Percentiles rank a stretch among this genome's conserved stretches.
phyloP scores from a whole-genome alignment of 768 basidiomycete genomes.

The Rubroboletus satanas region DNA sequence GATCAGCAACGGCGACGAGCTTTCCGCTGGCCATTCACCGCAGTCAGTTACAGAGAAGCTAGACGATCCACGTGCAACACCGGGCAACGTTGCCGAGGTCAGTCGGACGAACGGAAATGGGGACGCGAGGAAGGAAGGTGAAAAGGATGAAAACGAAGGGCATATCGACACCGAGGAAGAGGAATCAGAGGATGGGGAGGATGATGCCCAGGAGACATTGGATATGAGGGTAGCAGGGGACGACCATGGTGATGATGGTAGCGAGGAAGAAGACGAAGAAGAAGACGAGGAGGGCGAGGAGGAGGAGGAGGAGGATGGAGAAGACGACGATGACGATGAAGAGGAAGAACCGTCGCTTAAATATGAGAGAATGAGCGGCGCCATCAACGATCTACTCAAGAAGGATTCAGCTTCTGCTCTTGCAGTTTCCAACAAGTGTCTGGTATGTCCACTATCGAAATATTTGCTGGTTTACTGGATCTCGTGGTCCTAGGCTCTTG shows the following conservation, averaged over 20 bases:
- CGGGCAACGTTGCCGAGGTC: not conserved
- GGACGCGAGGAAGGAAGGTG: not conserved
- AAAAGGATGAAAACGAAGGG: conserved; percentile 3
- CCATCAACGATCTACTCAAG: conserved; percentile 70
- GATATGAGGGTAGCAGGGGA: not conserved
- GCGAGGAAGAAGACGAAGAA: conserved; percentile 20
- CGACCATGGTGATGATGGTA: conserved; percentile 5
- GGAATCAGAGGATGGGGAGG: conserved; percentile 7
- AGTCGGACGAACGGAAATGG: conserved; percentile 21
- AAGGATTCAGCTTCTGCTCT: conserved; percentile 89
- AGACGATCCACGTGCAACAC: not conserved
- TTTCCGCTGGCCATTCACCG: not conserved
- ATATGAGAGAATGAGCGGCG: conserved; percentile 77
- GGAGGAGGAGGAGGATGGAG: conserved; percentile 53
- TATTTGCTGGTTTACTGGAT: not conserved
- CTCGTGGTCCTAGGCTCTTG: conserved; percentile 60
- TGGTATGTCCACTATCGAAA: conserved; percentile 45
- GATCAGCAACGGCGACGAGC: not conserved
- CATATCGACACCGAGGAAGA: not conserved
- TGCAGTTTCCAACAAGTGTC: conserved; percentile 63
- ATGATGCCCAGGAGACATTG: not conserved
- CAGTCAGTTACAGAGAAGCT: not conserved
- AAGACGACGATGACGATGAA: conserved; percentile 67
- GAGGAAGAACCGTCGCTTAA: conserved; percentile 92
- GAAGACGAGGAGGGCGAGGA: conserved; percentile 33